Evolutionary conservation across 2,329 filamentous ascomycete genomes (phyloP), one percentile per base, ranked within the genome.

Genomic region (Kalaharituber pfeilii): DNA sequence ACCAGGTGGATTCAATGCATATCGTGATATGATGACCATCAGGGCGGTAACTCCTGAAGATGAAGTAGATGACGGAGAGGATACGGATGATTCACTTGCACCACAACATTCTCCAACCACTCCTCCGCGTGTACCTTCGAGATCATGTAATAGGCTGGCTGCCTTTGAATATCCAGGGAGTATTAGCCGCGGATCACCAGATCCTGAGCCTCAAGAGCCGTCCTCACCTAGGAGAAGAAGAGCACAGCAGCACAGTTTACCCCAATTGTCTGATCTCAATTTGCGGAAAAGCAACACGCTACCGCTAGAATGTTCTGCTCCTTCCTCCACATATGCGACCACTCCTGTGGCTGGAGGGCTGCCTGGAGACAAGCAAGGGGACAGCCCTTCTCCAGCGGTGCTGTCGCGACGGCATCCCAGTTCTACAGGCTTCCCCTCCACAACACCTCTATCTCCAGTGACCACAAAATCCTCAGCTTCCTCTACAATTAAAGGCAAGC

Each of bases 11-110:
- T 8, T 18, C n/a, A 25, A 15, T 18, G 42, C 47, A 22, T 53
- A 56, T 25, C 51, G 44, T 20, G 47, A 52, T 24, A 36, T 47
- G 30, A 59, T 66, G 59, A 76, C 75, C 47, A 76, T 81, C 63
- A 78, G 81, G 59, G 71, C 80, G 54, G 79, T 84, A 59, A 84
- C 81, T 58, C 80, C 81, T 60, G 82, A 86, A 44, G 69, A 68
- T 42, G 59, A 65, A 57, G 56, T 62, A 63, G 64, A 60, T 61
- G 64, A 60, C 61, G 57, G 62, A 53, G 55, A 50, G 9, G 56
- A 58, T 27, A 54, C 56, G 5, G 56, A 57, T 49, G 59, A 60
- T 52, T 54, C 56, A 22, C 49, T 57, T 26, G 49, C 56, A 25
- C 56, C 59, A 29, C 56, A 57, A 47, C 56, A 57, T 49, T 54